A percentile compares a stretch with the other conserved stretches of the same genome.
phyloP scores from a whole-genome alignment of 306 rosid species.

The Leucaena leucocephala region DNA sequence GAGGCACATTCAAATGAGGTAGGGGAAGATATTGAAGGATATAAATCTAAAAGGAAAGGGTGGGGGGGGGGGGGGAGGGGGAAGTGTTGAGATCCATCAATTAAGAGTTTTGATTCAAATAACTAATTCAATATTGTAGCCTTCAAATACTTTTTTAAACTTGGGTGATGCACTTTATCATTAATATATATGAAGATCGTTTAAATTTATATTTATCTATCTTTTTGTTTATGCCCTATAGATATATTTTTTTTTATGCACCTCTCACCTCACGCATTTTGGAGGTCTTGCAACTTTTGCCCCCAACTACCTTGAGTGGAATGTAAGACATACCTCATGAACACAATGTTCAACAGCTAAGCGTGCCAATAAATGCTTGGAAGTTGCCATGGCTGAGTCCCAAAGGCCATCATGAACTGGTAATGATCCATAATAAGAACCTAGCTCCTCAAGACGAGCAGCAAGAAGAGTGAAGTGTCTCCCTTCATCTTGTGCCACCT shows the following conservation, averaged over 20 bases:
- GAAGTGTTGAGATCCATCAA: not conserved
- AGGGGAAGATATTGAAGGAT: not conserved
- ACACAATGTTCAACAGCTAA: slow-evolving; percentile 88
- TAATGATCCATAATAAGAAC: slow-evolving; percentile 79
- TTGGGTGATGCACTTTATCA: not conserved
- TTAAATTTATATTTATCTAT: too few relatives aligned
- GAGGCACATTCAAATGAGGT: not conserved
- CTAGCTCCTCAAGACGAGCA: slow-evolving; percentile 69
- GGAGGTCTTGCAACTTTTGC: not conserved
- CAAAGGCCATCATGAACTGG: slow-evolving; percentile 87
- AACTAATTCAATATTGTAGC: too few relatives aligned
- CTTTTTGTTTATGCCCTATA: too few relatives aligned
- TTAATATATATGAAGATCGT: too few relatives aligned
- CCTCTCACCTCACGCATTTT: not conserved
- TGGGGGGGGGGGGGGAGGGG: not conserved
- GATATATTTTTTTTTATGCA: not conserved
- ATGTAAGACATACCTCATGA: slow-evolving; percentile 66
- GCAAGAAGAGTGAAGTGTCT: slow-evolving; percentile 81
- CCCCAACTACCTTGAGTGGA: not conserved
- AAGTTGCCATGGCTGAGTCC: slow-evolving; percentile 85
- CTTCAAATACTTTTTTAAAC: too few relatives aligned
- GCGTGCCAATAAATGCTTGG: slow-evolving; percentile 74
- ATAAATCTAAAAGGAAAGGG: not conserved
- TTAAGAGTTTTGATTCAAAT: too few relatives aligned
- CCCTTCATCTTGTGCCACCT: slow-evolving; percentile 91